phyloP scores from a whole-genome alignment of 805 yeast species.

The Barnettozyma botsteinii region DNA sequence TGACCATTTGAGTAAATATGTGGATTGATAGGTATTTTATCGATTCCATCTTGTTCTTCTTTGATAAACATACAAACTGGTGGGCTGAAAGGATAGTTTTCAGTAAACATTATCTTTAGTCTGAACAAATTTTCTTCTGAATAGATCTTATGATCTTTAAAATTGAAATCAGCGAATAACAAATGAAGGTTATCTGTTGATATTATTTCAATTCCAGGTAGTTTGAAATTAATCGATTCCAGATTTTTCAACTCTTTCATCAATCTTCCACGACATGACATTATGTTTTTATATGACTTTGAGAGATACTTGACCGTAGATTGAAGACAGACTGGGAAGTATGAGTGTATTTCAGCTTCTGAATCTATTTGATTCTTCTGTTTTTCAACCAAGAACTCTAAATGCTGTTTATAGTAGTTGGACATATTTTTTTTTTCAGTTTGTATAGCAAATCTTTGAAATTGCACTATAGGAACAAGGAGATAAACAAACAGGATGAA shows the following conservation, averaged over 20 bases:
- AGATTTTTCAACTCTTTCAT: constrained; percentile 22
- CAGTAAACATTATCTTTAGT: constrained; percentile 37
- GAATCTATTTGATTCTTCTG: not conserved
- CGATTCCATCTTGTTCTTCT: constrained; percentile 8
- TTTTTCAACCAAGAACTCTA: constrained; percentile 9
- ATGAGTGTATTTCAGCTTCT: not conserved
- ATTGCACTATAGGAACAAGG: no score
- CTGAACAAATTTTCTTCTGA: constrained; percentile 30
- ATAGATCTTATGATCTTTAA: constrained; percentile 34
- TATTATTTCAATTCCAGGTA: constrained; percentile 26
- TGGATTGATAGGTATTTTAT: constrained; percentile 60
- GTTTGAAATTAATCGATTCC: constrained; percentile 7
- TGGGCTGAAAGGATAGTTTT: constrained; percentile 50
- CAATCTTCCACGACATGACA: constrained; percentile 21
- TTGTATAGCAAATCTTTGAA: no score
- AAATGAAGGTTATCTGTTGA: constrained; percentile 29
- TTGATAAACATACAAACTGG: constrained; percentile 52
- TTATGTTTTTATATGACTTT: constrained; percentile 5
- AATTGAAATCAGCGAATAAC: constrained; percentile 35
- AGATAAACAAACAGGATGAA: no score
- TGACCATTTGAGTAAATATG: constrained; percentile 75
- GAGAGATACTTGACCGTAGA: constrained; percentile 3
- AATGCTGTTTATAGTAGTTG: constrained; percentile 4
- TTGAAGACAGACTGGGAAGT: not conserved
- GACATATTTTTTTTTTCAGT: not conserved